Evolutionary conservation across 192 early-diverging fungal species (phyloP), one percentile per base, ranked within the genome.

Genomic region (Rhizophagus prolifer): DNA sequence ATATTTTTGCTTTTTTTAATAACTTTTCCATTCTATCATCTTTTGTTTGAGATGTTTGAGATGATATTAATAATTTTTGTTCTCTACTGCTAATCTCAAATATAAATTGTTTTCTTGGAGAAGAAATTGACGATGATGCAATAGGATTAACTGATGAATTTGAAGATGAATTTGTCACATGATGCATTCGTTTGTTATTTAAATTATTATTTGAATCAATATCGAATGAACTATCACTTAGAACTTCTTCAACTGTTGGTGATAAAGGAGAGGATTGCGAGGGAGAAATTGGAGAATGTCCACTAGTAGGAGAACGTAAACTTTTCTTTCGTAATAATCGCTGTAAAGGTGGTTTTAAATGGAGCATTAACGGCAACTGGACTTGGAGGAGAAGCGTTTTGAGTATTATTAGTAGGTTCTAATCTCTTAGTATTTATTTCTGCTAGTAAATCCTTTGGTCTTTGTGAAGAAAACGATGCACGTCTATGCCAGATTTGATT

Each of bases 1-100:
- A 94, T 58, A 85, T 85, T 71, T 90, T 93, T 31, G 88, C 84
- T 68, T 92, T 91, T 79, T 93, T 94, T 66, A 86, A 77, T 8
- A 92, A 79, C 81, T 91, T 93, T 78, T 94, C 94, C 62, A 79
- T 74, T 26, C 61, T 76, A 10, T 76, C 76, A 67, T 84, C 79
- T 58, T 80, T 79, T 21, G 50, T 54, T 54, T 30, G 46, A 28
- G 14, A 74, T 75, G 9, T 38, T 38, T 50, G 47, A 50, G 16
- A 19, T 50, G 36, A 38, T 8, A 38, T 38, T 38, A 50, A 50
- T 50, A 50, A 54, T 72, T 76, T 28, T 28, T 46, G 58, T 82
- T 80, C 26, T 54, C 68, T 60, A 54, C 72, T 78, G 19, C 47
- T 0, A 50, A 16, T 50, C 4, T 54, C 50, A 72, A 80, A 84